Conservation (phyloP, 2,329 filamentous ascomycete species). For the Cercospora sp. region DNA sequence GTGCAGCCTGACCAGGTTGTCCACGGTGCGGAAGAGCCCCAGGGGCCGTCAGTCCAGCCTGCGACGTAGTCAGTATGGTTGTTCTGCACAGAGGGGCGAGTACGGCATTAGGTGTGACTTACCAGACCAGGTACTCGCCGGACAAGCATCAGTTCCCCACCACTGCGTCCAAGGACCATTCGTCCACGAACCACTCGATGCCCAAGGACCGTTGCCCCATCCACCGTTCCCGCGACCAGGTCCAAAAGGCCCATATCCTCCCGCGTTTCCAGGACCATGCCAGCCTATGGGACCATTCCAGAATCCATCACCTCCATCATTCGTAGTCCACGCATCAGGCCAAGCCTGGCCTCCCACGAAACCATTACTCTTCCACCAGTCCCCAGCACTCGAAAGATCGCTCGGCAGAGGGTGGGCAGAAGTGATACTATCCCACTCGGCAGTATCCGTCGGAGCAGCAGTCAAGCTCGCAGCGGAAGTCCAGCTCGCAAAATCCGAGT, state of each 20-base stretch:
- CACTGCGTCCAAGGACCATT: slow-evolving; percentile 37
- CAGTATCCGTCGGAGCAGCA: slow-evolving; percentile 31
- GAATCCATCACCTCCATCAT: slow-evolving; percentile 18
- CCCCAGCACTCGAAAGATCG: slow-evolving; percentile 27
- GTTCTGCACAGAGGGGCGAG: too few species aligned
- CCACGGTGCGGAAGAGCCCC: slow-evolving; percentile 38
- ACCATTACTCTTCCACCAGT: slow-evolving; percentile 22
- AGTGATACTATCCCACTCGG: slow-evolving; percentile 35
- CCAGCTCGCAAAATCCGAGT: slow-evolving; percentile 28
- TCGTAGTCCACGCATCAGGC: slow-evolving; percentile 27
- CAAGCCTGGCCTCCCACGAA: slow-evolving; percentile 26
- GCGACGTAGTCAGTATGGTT: background rate
- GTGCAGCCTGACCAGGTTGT: slow-evolving; percentile 40
- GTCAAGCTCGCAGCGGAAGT: slow-evolving; percentile 31
- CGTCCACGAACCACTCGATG: slow-evolving; percentile 30
- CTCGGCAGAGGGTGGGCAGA: slow-evolving; percentile 34
- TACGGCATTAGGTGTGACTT: too few species aligned
- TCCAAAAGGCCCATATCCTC: slow-evolving; percentile 32
- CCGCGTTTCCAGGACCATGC: slow-evolving; percentile 16
- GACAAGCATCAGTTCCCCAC: slow-evolving; percentile 40
- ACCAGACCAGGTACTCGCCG: slow-evolving; percentile 38
- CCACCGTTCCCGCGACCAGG: slow-evolving; percentile 25
- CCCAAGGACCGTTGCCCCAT: slow-evolving; percentile 38
- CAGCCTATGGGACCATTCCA: slow-evolving; percentile 17
- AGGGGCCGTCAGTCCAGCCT: slow-evolving; percentile 39